These are phyloP conservation scores for Medicago ruthenica DNA, from an alignment of 306 rosid genomes.

Conservation along the genomic window DNA sequence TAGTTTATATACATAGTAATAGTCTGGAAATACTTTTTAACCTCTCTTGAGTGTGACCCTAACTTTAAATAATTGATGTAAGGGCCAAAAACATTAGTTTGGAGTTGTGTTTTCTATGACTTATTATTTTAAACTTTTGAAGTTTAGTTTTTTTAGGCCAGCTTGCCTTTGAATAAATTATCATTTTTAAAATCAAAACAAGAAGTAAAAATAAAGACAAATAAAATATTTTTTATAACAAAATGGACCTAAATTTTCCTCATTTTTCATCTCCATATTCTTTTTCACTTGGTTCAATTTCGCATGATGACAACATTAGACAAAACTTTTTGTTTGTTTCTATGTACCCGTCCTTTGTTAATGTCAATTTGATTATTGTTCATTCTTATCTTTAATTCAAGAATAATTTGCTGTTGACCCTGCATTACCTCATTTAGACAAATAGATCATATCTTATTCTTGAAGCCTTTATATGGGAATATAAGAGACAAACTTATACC, in stretches of 20 bases:
- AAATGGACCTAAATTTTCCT: neutral
- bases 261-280: constrained; percentile 3
- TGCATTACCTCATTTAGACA: constrained; percentile 49
- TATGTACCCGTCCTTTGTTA: constrained; percentile 49
- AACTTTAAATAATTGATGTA: neutral
- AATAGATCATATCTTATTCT: constrained; percentile 54
- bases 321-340: constrained; percentile 46
- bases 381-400: constrained; percentile 47
- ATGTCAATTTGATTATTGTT: constrained; percentile 51
- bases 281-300: constrained; percentile 44
- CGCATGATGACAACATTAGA: constrained; percentile 49
- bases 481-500: constrained; percentile 46
- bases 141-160: neutral
- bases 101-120: constrained; percentile 1
- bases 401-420: constrained; percentile 40
- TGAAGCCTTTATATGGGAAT: constrained; percentile 49
- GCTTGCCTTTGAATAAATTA: neutral
- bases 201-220: neutral
- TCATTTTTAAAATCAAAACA: too few relatives aligned
- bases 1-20: neutral
- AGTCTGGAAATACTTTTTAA: neutral
- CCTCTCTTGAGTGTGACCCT: neutral
- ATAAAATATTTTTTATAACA: neutral
- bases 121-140: neutral
- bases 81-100: neutral